phyloP scores from a whole-genome alignment of 176 grass and related monocot species.

The Juncus effusus region DNA sequence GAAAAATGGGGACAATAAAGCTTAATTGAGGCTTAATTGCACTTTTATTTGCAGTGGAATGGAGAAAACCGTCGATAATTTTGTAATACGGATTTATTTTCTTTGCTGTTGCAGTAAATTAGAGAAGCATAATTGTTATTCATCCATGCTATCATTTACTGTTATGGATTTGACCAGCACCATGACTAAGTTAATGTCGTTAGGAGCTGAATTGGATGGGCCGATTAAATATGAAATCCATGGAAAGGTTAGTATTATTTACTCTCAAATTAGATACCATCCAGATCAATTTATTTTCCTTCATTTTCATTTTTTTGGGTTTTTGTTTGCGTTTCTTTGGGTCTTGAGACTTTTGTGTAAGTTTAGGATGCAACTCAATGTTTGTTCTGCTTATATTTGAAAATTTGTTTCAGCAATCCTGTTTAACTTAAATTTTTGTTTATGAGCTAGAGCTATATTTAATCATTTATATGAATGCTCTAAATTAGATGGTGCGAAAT shows the following conservation, averaged over 20 bases:
- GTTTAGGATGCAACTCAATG: too few species aligned
- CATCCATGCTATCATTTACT: conserved; percentile 86
- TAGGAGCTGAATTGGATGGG: conserved; percentile 83
- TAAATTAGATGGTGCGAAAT: too few species aligned
- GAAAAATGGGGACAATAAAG: too few species aligned
- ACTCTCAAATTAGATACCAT: not conserved
- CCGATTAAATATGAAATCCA: conserved; percentile 86
- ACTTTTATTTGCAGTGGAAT: not conserved
- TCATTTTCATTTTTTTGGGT: too few species aligned
- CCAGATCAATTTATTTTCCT: too few species aligned
- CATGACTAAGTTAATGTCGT: conserved; percentile 55
- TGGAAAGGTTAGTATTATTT: conserved; percentile 52
- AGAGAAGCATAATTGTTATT: conserved; percentile 52
- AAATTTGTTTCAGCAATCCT: too few species aligned
- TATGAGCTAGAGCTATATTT: not conserved
- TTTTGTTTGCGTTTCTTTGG: too few species aligned
- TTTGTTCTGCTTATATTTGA: too few species aligned
- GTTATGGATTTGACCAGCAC: conserved; percentile 69
- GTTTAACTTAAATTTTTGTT: not conserved
- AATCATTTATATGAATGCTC: too few species aligned
- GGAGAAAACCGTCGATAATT: not conserved
- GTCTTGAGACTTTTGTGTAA: too few species aligned
- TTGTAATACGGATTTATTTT: not conserved
- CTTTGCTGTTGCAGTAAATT: conserved; percentile 35
- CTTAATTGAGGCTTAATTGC: too few species aligned